These are phyloP conservation scores for Boletus edulis DNA, from an alignment of 768 basidiomycete genomes.

Conservation along the genomic window DNA sequence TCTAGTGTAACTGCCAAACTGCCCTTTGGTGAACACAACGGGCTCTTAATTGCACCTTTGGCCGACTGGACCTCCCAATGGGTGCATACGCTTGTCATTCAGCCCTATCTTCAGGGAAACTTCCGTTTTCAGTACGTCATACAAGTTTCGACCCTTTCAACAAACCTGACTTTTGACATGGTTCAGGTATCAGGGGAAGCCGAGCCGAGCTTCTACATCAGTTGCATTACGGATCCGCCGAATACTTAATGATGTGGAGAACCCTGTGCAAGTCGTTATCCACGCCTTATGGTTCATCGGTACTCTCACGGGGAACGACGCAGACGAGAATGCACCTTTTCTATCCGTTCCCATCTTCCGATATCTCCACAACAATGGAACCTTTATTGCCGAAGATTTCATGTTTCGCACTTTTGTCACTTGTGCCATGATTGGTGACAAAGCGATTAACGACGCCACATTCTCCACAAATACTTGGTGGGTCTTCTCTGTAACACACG, in stretches of 20 bases:
- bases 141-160: neutral
- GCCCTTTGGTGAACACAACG: constrained; percentile 1
- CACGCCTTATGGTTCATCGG: constrained; percentile 35
- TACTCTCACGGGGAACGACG: constrained; percentile 19
- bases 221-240: constrained; percentile 20
- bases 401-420: constrained; percentile 34
- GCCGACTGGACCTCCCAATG: constrained; percentile 27
- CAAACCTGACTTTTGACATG: neutral
- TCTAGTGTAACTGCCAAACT: neutral
- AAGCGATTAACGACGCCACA: constrained; percentile 31
- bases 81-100: constrained; percentile 24
- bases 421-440: constrained; percentile 37
- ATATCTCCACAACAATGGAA: constrained; percentile 29
- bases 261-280: constrained; percentile 28
- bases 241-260: constrained; percentile 20
- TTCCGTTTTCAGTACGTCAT: constrained; percentile 23
- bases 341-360: constrained; percentile 29
- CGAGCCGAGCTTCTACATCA: constrained; percentile 2
- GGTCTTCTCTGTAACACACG: neutral
- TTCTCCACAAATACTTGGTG: constrained; percentile 33
- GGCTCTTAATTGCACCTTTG: constrained; percentile 9
- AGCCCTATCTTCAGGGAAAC: constrained; percentile 15
- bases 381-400: constrained; percentile 30
- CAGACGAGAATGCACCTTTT: constrained; percentile 21
- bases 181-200: constrained; percentile 18